These are phyloP conservation scores for Madurella fahalii DNA, from an alignment of 2,329 filamentous ascomycete species.

Conservation along the genomic window DNA sequence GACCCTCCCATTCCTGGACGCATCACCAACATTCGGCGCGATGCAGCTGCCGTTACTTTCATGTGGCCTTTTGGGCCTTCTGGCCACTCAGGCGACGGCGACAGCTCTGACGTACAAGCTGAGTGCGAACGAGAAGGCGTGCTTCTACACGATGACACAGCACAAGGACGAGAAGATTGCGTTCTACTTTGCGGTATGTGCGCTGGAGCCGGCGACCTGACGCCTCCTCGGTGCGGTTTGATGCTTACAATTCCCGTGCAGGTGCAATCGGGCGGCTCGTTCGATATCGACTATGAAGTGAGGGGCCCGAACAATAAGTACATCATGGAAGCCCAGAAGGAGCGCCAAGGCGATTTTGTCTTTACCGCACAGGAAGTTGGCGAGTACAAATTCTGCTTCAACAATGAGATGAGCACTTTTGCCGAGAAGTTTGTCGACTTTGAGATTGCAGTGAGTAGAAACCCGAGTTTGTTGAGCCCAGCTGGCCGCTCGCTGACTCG, in stretches of 20 bases:
- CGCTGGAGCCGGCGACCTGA: not conserved
- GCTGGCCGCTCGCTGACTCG: constrained; percentile 14
- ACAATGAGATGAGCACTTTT: constrained; percentile 97
- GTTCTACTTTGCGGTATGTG: constrained; percentile 92
- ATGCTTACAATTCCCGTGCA: constrained; percentile 35
- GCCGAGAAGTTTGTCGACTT: constrained; percentile 98
- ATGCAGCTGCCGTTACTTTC: constrained; percentile 65
- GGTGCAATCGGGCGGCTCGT: constrained; percentile 97
- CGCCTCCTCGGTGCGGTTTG: too few relatives aligned
- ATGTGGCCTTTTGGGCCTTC: constrained; percentile 66
- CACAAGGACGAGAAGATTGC: constrained; percentile 82
- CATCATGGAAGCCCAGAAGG: constrained; percentile 83
- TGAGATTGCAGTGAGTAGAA: constrained; percentile 77
- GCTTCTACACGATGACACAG: constrained; percentile 83
- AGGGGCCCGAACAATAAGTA: constrained; percentile 75
- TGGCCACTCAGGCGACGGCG: constrained; percentile 68
- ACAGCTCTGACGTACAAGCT: constrained; percentile 95
- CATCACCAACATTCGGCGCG: constrained; percentile 29
- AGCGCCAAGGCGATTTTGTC: constrained; percentile 93
- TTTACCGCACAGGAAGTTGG: constrained; percentile 86
- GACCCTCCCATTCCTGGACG: constrained; percentile 34
- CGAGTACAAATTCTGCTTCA: constrained; percentile 97
- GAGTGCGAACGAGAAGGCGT: constrained; percentile 85
- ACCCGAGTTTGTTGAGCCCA: not conserved
- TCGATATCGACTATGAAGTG: constrained; percentile 93